Conservation (phyloP, 2,329 filamentous ascomycete species). For the Nemania serpens region DNA sequence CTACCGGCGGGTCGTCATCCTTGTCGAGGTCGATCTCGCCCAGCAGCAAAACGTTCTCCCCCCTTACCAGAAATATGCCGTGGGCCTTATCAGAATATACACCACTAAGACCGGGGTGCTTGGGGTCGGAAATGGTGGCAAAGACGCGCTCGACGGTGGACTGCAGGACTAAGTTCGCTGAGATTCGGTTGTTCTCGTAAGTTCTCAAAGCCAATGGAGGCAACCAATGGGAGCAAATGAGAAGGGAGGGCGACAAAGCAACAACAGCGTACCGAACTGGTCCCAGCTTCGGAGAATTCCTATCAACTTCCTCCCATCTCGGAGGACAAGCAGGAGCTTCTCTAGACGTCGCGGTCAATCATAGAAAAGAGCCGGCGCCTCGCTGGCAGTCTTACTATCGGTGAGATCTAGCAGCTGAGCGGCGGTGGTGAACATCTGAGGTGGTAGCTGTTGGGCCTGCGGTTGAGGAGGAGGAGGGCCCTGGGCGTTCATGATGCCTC, state of each 20-base stretch:
- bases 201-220: not conserved
- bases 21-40: slow-evolving; percentile 97
- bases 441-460: slow-evolving; percentile 69
- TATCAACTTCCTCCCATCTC: slow-evolving; percentile 92
- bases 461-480: slow-evolving; percentile 45
- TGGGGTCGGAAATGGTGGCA: slow-evolving; percentile 44
- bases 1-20: slow-evolving; percentile 81
- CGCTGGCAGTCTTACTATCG: slow-evolving; percentile 72
- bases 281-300: slow-evolving; percentile 95
- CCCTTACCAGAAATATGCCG: slow-evolving; percentile 88
- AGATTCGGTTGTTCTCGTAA: slow-evolving; percentile 16
- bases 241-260: not conserved
- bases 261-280: slow-evolving; percentile 77
- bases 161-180: slow-evolving; percentile 94
- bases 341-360: slow-evolving; percentile 60
- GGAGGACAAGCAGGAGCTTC: slow-evolving; percentile 88
- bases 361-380: slow-evolving; percentile 10
- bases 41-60: slow-evolving; percentile 94
- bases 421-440: slow-evolving; percentile 98
- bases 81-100: slow-evolving; percentile 84
- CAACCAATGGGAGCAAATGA: not conserved
- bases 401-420: slow-evolving; percentile 94
- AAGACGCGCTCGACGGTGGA: slow-evolving; percentile 91
- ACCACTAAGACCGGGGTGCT: slow-evolving; percentile 46
- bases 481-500: slow-evolving; percentile 18